Conservation (phyloP, 176 grass and related monocot species). For the Oryza brachyantha region DNA sequence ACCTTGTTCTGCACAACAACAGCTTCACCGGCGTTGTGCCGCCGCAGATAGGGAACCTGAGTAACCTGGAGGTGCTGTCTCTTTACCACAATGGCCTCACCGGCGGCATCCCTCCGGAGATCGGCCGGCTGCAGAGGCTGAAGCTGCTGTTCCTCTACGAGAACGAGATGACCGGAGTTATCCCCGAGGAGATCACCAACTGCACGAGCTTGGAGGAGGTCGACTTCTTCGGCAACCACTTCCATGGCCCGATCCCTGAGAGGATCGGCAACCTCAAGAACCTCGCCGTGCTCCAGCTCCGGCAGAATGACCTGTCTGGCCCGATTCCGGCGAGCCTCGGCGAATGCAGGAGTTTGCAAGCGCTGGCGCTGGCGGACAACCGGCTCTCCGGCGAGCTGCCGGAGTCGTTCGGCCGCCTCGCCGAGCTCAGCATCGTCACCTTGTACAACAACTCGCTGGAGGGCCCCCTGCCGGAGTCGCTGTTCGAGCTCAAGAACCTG, state of each 20-base stretch:
- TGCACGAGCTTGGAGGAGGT: constrained; percentile 83
- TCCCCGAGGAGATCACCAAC: constrained; percentile 63
- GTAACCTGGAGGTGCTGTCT: constrained; percentile 77
- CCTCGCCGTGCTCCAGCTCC: constrained; percentile 74
- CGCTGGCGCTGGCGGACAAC: constrained; percentile 82
- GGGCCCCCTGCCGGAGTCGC: constrained; percentile 58
- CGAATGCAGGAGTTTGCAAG: constrained; percentile 63
- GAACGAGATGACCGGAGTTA: constrained; percentile 81
- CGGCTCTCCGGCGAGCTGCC: constrained; percentile 63
- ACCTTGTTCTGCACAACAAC: constrained; percentile 93
- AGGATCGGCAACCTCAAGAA: constrained; percentile 74
- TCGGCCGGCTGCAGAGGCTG: constrained; percentile 59
- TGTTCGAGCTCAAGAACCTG: constrained; percentile 64
- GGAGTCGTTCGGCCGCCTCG: constrained; percentile 47
- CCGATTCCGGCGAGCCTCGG: constrained; percentile 73
- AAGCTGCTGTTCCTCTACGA: constrained; percentile 76
- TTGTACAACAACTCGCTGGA: constrained; percentile 90
- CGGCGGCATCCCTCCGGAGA: constrained; percentile 59
- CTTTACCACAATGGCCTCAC: constrained; percentile 80
- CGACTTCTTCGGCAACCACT: constrained; percentile 93
- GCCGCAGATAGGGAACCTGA: constrained; percentile 59
- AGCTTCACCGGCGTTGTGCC: constrained; percentile 61
- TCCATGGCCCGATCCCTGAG: constrained; percentile 58
- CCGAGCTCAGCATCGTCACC: constrained; percentile 63
- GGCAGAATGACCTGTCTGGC: constrained; percentile 86